Evolutionary conservation across 192 early-diverging fungal genomes (phyloP).

Genomic region (Linderina pennispora): DNA sequence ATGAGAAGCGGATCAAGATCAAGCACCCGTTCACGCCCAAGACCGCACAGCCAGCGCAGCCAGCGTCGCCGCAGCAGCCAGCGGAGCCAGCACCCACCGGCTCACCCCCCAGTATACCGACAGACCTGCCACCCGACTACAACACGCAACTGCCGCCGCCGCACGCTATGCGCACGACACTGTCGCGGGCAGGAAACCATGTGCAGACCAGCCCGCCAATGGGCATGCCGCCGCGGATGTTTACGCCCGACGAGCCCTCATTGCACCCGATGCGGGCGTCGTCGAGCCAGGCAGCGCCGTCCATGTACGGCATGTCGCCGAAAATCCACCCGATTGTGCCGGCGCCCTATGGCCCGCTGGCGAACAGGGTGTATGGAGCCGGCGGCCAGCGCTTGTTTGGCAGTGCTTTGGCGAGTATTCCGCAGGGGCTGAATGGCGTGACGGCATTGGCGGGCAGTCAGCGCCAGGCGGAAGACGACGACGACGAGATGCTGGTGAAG

Average conservation of each 20-base stretch:
- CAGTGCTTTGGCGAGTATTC: conserved; percentile 18
- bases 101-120: conserved; percentile 8
- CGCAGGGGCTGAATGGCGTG: conserved; percentile 5
- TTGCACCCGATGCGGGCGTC: conserved; percentile 5
- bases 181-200: conserved; percentile 24
- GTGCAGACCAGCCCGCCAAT: conserved; percentile 20
- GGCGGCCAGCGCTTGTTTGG: too few relatives aligned
- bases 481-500: conserved; percentile 34
- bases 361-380: too few relatives aligned
- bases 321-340: conserved; percentile 29
- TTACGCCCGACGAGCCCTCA: conserved; percentile 27
- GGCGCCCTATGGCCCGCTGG: too few relatives aligned
- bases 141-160: conserved; percentile 46
- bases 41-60: conserved; percentile 3
- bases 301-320: conserved; percentile 14
- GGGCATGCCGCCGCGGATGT: conserved; percentile 30
- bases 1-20: conserved; percentile 35
- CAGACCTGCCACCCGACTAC: conserved; percentile 41
- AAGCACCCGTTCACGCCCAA: conserved; percentile 45
- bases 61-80: conserved; percentile 12
- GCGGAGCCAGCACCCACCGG: conserved; percentile 7
- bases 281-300: conserved; percentile 21
- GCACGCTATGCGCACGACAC: conserved; percentile 30
- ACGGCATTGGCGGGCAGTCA: conserved; percentile 1
- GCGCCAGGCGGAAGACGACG: conserved; percentile 8